Base-by-base conservation (phyloP, 345 rosid genomes). In the Tarenaya hassleriana region DNA sequence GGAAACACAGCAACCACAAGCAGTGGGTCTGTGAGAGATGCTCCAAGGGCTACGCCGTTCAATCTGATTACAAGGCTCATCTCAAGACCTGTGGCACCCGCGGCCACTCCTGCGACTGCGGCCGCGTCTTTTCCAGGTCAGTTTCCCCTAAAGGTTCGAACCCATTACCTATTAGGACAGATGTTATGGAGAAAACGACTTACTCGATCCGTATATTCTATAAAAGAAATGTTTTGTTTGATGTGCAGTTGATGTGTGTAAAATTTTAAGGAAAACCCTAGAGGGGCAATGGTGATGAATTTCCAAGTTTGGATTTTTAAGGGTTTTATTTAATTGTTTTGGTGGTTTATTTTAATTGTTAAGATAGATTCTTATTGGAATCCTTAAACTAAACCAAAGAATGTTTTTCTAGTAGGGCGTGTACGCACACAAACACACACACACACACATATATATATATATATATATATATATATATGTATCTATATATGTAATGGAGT, bases 101-200 rank as follows among this genome's bases (percentile, higher is more conserved):
- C 8, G 98, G 98, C 68, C 98, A 91, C 60, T 87, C 98, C 16
- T 91, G 98, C 50, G 98, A 91, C 61, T 91, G 98, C 38, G 98
- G 98, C 52, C 84, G 95, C 13, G 98, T 91, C 56, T 91, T 91
- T 58, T 91, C 98, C 34, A 91, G 98, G 98, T 91, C 57, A 39
- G 4, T 27, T 13, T 5, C 45, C 32, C n/a, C 10, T 37, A 9
- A 34, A 34, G 34, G 41, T 44, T 10, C 35, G n/a, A n/a, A n/a
- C n/a, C n/a, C n/a, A n/a, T n/a, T n/a, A n/a, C n/a, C n/a, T n/a
- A n/a, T n/a, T n/a, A n/a, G n/a, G n/a, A n/a, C n/a, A n/a, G n/a
- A n/a, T n/a, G n/a, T n/a, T n/a, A n/a, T n/a, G n/a, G n/a, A n/a
- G n/a, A n/a, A n/a, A n/a, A n/a, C n/a, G n/a, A n/a, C n/a, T n/a